Evolutionary conservation across 768 basidiomycete genomes (phyloP).

Genomic region (Paxillus ammoniavirescens): DNA sequence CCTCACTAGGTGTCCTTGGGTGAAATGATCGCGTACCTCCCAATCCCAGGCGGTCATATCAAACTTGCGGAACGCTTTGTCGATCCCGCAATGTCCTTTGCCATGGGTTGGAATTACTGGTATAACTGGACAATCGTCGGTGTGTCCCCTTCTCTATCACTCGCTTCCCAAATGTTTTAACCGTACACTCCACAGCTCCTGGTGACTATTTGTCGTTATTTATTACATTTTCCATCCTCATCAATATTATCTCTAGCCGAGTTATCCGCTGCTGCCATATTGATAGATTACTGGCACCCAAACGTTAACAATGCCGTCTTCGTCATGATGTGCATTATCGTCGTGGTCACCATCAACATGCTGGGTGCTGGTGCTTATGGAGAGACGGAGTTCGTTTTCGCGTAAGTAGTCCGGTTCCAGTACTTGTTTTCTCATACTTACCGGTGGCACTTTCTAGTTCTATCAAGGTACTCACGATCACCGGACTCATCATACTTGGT

Average conservation of each 20-base stretch:
- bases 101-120: conserved; percentile 59
- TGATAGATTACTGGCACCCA: conserved; percentile 72
- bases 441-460: conserved; percentile 37
- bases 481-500: conserved; percentile 67
- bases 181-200: conserved; percentile 19
- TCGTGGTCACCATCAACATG: conserved; percentile 76
- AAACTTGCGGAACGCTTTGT: conserved; percentile 81
- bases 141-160: background rate
- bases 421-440: background rate
- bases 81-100: conserved; percentile 63
- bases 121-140: conserved; percentile 32
- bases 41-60: conserved; percentile 79
- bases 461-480: conserved; percentile 88
- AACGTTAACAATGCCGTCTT: conserved; percentile 67
- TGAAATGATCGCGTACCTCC: conserved; percentile 66
- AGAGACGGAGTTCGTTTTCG: conserved; percentile 85
- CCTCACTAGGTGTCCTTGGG: conserved; percentile 55
- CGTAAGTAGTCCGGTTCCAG: conserved; percentile 36
- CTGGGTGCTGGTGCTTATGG: conserved; percentile 77
- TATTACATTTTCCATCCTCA: background rate
- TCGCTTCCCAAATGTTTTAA: background rate
- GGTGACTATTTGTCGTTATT: conserved; percentile 12
- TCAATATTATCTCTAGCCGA: conserved; percentile 20
- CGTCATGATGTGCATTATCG: conserved; percentile 74
- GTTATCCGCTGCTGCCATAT: conserved; percentile 53